These are phyloP conservation scores for Priceomyces haplophilus DNA, from an alignment of 805 yeast species.

Conservation along the genomic window DNA sequence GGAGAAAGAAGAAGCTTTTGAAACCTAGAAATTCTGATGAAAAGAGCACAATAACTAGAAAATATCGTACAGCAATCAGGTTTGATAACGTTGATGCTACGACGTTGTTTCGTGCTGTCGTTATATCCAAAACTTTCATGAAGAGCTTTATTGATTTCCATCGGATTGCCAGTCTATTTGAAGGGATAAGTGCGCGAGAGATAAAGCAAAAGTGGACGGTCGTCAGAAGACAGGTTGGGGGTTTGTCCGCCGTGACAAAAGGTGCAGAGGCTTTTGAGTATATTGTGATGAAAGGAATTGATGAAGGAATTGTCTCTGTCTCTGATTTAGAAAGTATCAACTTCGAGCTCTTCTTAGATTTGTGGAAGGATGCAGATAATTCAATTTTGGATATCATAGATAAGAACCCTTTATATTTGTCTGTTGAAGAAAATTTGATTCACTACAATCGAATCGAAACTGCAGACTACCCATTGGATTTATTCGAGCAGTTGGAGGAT, in stretches of 20 bases:
- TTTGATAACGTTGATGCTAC: constrained; percentile 49
- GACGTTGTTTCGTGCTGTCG: constrained; percentile 58
- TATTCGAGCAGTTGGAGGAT: constrained; percentile 46
- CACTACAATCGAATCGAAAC: constrained; percentile 31
- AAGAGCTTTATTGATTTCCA: constrained; percentile 65
- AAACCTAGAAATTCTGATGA: constrained; percentile 6
- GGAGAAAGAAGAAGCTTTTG: constrained; percentile 11
- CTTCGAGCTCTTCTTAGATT: constrained; percentile 47
- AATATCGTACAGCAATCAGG: constrained; percentile 14
- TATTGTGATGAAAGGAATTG: constrained; percentile 57
- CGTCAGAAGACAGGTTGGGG: constrained; percentile 50
- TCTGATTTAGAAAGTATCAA: constrained; percentile 52
- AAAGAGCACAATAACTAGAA: constrained; percentile 3
- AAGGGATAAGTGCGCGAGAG: constrained; percentile 38
- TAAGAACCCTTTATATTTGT: constrained; percentile 36
- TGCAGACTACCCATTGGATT: constrained; percentile 15
- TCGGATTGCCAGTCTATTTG: constrained; percentile 50
- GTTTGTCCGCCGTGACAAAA: constrained; percentile 49
- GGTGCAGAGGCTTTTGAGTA: constrained; percentile 69
- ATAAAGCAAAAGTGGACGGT: constrained; percentile 69
- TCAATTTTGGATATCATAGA: constrained; percentile 26
- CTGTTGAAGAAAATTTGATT: constrained; percentile 46
- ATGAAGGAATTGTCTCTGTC: constrained; percentile 48
- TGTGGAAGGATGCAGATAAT: constrained; percentile 63
- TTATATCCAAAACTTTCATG: constrained; percentile 60